Percentiles rank a stretch among this genome's conserved stretches.
phyloP scores from a whole-genome alignment of 768 basidiomycete genomes.

The Trametes maxima region DNA sequence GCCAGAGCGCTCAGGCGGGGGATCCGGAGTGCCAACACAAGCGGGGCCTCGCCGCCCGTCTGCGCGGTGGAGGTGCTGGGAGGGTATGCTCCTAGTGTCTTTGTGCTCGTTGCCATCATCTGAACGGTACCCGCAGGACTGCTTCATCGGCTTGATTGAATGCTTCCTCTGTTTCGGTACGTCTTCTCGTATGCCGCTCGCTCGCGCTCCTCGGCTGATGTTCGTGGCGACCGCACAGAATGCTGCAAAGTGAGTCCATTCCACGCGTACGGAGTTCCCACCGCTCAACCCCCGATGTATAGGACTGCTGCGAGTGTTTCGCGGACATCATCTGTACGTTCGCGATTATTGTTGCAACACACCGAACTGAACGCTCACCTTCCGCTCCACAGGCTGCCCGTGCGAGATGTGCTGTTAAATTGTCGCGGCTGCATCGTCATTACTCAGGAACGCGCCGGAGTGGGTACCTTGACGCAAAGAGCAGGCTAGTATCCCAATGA shows the following conservation, averaged over 20 bases:
- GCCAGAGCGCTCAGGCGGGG: conserved; percentile 29
- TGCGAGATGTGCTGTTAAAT: conserved; percentile 74
- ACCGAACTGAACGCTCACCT: conserved; percentile 6
- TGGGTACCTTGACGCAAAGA: background rate
- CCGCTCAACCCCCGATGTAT: conserved; percentile 9
- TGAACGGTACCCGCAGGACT: conserved; percentile 51
- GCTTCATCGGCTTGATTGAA: conserved; percentile 59
- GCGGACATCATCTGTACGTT: conserved; percentile 72
- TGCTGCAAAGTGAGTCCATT: conserved; percentile 62
- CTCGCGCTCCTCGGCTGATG: background rate
- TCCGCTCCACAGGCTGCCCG: conserved; percentile 58
- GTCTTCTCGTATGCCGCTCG: conserved; percentile 26
- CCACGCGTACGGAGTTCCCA: background rate
- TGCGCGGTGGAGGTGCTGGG: conserved; percentile 72
- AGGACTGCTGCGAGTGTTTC: conserved; percentile 72
- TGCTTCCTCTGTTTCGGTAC: conserved; percentile 77
- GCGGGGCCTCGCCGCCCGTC: conserved; percentile 52
- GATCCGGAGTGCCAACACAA: conserved; percentile 43
- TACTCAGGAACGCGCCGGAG: background rate
- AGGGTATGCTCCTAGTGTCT: conserved; percentile 44
- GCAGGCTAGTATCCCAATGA: background rate
- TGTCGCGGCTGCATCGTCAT: background rate
- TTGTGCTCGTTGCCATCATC: background rate
- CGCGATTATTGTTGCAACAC: background rate
- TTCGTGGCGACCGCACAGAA: conserved; percentile 41